Evolutionary conservation across 176 grass and related monocot species (phyloP).

Genomic region (Carex cristatella): DNA sequence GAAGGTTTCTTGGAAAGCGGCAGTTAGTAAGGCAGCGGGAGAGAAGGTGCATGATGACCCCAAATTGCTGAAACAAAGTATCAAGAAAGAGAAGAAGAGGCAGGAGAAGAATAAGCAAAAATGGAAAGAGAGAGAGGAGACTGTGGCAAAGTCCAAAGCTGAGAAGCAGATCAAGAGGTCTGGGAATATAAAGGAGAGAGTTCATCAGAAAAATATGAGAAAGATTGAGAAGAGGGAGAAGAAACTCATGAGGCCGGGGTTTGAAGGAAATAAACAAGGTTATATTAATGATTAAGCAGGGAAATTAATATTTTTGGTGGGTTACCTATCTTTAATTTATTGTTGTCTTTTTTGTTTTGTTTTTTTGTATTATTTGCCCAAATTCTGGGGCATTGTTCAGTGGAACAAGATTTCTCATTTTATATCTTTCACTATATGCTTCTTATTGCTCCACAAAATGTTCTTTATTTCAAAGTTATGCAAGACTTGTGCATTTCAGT

Average conservation of each 20-base stretch:
- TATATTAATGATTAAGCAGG: conserved; percentile 55
- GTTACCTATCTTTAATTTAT: background rate
- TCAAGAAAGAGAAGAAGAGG: conserved; percentile 75
- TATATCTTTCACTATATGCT: background rate
- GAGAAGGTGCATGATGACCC: conserved; percentile 91
- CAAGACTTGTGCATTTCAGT: background rate
- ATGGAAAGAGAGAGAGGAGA: conserved; percentile 62
- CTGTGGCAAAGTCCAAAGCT: conserved; percentile 30
- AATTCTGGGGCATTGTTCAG: background rate
- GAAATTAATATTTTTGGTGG: background rate
- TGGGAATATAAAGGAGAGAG: conserved; percentile 61
- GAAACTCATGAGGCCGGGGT: conserved; percentile 83
- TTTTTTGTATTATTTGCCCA: background rate
- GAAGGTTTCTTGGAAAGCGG: conserved; percentile 62
- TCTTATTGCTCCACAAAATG: background rate
- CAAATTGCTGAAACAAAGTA: conserved; percentile 69
- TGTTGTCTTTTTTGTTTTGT: background rate
- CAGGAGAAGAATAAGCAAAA: conserved; percentile 47
- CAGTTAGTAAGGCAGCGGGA: conserved; percentile 57
- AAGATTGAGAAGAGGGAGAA: conserved; percentile 94
- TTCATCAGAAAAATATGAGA: conserved; percentile 65
- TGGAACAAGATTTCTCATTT: background rate
- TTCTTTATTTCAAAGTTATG: background rate
- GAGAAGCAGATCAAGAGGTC: conserved; percentile 60
- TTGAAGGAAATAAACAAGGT: conserved; percentile 79